Percentiles rank a stretch among this genome's conserved stretches.
Evolutionary conservation across 2,329 filamentous ascomycete species (phyloP).

Genomic region (Neofusicoccum laricinum): DNA sequence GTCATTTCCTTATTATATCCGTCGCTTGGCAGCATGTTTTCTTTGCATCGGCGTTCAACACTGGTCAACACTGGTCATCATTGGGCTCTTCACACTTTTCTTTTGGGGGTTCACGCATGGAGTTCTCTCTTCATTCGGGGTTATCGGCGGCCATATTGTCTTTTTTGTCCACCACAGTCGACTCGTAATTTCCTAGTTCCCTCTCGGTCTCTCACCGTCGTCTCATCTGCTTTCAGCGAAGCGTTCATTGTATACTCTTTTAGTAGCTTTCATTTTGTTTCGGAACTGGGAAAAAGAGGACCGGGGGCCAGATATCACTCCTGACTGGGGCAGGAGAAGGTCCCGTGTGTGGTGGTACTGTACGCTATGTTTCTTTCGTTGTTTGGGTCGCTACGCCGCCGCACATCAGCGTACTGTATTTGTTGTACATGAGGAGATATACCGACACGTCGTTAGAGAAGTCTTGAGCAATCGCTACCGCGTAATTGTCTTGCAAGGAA

Average conservation of each 20-base stretch:
- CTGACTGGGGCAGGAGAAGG: conserved; percentile 6
- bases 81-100: not conserved
- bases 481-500: not conserved
- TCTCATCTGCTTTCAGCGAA: conserved; percentile 4
- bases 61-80: not conserved
- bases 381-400: not conserved
- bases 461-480: conserved; percentile 11
- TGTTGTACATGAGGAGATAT: conserved; percentile 8
- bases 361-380: conserved; percentile 12
- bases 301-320: not conserved
- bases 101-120: conserved; percentile 9
- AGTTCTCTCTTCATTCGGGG: conserved; percentile 1
- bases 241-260: not conserved
- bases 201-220: conserved; percentile 3
- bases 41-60: conserved; percentile 11
- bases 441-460: conserved; percentile 10
- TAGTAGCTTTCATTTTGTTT: not conserved
- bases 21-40: conserved; percentile 13
- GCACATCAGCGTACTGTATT: conserved; percentile 2
- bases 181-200: conserved; percentile 1
- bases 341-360: conserved; percentile 7
- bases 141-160: not conserved
- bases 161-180: not conserved
- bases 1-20: not conserved
- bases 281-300: conserved; percentile 1